Base-by-base conservation (phyloP, 176 grass and related monocot genomes). In the Phyllostachys edulis region DNA sequence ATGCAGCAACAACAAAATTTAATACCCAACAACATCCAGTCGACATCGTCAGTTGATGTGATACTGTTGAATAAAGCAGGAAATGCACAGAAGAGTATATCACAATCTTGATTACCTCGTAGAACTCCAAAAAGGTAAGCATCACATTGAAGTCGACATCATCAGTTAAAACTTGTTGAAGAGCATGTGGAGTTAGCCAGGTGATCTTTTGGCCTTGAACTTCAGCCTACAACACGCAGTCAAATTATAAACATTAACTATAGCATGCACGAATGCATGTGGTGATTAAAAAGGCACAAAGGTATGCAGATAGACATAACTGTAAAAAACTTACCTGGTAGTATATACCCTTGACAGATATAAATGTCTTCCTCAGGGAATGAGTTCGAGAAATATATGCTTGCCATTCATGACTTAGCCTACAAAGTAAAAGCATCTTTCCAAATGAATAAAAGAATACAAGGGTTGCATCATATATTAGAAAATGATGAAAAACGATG, bases 321-420 rank as follows among this genome's bases (percentile, higher is more conserved):
- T 44, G 55, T 9, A 27, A 20, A 40, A 6, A 56, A 59, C 23
- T 55, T 90, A 96, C 96, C 91, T 99, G 96, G 66, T 90, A 99
- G 88, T 96, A 99, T 90, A 99, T 94, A 73, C 96, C 93, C 85
- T 99, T 99, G 46, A 99, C 93, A 75, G 96, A 96, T 87, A 99
- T 96, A 81, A 99, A 99, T 63, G 91, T 90, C 89, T 96, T 99
- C 20, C 91, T 78, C 49, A 96, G 85, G 65, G 89, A 90, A 89
- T 99, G 86, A 38, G 96, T 99, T 37, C 91, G 85, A 69, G 91
- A 94, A 80, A 99, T 90, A 81, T 90, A 99, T 17, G 96, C 93
- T 94, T 99, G 96, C 96, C 96, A 99, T 81, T 99, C 96, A 85
- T 99, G 93, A 84, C 96, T 96, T 85, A 99, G 96, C 87, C 96